phyloP scores from a whole-genome alignment of 108 stramenopile genomes.

The Poteriospumella lacustris region DNA sequence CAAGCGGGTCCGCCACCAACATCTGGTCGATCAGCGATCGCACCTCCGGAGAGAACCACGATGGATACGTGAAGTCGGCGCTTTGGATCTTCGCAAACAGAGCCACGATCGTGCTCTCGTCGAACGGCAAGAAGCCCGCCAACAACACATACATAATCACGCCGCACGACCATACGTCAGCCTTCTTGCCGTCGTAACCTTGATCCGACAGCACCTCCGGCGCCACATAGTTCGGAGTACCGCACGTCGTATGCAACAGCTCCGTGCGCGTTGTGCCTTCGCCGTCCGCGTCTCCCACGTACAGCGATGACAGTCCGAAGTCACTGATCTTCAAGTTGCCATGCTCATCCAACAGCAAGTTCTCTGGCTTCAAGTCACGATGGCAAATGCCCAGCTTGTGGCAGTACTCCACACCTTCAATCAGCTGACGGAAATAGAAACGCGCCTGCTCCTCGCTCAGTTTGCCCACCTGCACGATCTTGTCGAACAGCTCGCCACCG shows the following conservation, averaged over 20 bases:
- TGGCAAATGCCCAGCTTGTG: constrained; percentile 67
- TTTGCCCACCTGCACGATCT: constrained; percentile 59
- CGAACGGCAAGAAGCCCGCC: constrained; percentile 73
- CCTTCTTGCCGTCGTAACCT: constrained; percentile 71
- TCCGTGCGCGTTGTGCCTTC: constrained; percentile 26
- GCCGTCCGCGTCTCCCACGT: constrained; percentile 53
- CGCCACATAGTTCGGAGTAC: constrained; percentile 75
- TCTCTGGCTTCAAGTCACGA: constrained; percentile 63
- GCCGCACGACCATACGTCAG: constrained; percentile 65
- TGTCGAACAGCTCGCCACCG: constrained; percentile 76
- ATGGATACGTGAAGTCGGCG: constrained; percentile 63
- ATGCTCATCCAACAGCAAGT: constrained; percentile 69
- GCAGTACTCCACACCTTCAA: constrained; percentile 68
- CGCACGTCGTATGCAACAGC: constrained; percentile 68
- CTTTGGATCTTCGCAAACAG: constrained; percentile 67
- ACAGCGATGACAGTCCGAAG: constrained; percentile 81
- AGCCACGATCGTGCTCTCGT: constrained; percentile 61
- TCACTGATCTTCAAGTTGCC: constrained; percentile 87
- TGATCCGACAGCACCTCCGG: constrained; percentile 68
- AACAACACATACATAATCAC: constrained; percentile 73
- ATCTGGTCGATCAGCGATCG: constrained; percentile 62
- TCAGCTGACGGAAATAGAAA: constrained; percentile 69
- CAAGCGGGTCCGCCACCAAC: constrained; percentile 61
- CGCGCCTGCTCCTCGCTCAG: constrained; percentile 67
- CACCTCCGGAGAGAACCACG: constrained; percentile 54